Conservation (phyloP, 768 basidiomycete genomes). For the Suillus placidus region DNA sequence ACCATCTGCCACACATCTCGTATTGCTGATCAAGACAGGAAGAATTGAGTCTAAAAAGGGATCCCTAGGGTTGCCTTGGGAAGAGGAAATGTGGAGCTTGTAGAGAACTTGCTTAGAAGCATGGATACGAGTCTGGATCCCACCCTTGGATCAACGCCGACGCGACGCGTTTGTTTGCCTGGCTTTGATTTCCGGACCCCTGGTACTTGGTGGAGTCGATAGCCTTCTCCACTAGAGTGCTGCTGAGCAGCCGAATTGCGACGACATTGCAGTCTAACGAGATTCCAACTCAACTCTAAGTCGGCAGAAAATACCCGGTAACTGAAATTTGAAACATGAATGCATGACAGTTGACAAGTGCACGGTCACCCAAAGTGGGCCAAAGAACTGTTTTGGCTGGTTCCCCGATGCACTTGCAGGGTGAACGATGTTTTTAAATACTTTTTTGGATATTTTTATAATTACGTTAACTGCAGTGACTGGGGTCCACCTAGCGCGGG, state of each 20-base stretch:
- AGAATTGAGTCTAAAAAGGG: not conserved
- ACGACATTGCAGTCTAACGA: slow-evolving; percentile 4
- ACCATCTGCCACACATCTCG: not conserved
- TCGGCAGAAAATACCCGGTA: slow-evolving; percentile 3
- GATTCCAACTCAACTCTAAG: slow-evolving; percentile 4
- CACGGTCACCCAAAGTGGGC: not conserved
- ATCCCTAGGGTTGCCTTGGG: not conserved
- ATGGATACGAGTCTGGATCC: slow-evolving; percentile 1
- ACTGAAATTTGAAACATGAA: too few relatives aligned
- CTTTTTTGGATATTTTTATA: not conserved
- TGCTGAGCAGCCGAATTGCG: slow-evolving; percentile 13
- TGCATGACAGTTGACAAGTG: not conserved
- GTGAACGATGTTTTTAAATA: not conserved
- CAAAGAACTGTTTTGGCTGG: too few relatives aligned
- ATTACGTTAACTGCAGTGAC: slow-evolving; percentile 24
- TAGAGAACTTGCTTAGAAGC: not conserved
- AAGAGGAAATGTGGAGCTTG: not conserved
- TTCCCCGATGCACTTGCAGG: not conserved
- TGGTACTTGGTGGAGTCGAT: slow-evolving; percentile 9
- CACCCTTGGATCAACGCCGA: slow-evolving; percentile 24
- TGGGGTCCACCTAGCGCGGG: slow-evolving; percentile 30
- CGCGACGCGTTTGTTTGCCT: slow-evolving; percentile 57
- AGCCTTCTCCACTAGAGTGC: not conserved
- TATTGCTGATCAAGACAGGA: not conserved
- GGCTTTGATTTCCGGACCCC: slow-evolving; percentile 24